A percentile compares a stretch with the other conserved stretches of the same genome.
phyloP scores from a whole-genome alignment of 139 green algal species.

The Closterium sp. region DNA sequence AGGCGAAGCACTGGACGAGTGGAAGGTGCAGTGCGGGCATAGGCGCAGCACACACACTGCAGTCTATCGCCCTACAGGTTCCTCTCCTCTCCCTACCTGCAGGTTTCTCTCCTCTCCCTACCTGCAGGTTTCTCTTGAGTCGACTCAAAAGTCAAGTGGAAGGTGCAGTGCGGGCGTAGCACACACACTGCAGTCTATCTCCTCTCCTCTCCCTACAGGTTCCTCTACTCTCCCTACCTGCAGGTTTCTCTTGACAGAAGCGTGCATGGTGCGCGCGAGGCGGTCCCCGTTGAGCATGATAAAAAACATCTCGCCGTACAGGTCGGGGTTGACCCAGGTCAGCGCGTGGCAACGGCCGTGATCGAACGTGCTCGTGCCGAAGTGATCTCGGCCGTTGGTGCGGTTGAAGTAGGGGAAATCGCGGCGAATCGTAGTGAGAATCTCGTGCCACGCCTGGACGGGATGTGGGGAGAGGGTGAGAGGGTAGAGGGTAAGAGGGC shows the following conservation, averaged over 20 bases:
- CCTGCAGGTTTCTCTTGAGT: too few relatives aligned
- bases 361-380: constrained; percentile 24
- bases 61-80: too few relatives aligned
- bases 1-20: too few relatives aligned
- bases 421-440: neutral
- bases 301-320: constrained; percentile 24
- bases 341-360: constrained; percentile 14
- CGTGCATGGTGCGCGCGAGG: neutral
- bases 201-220: too few relatives aligned
- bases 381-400: constrained; percentile 41
- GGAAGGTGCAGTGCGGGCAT: too few relatives aligned
- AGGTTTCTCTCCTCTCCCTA: too few relatives aligned
- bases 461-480: neutral
- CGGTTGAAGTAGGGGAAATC: constrained; percentile 17
- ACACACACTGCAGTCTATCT: too few relatives aligned
- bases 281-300: neutral
- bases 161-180: too few relatives aligned
- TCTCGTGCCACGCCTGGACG: neutral
- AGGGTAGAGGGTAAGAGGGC: too few relatives aligned
- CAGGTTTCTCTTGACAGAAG: neutral
- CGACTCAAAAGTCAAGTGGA: too few relatives aligned
- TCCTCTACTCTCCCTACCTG: neutral
- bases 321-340: neutral
- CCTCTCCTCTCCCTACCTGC: too few relatives aligned
- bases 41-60: too few relatives aligned